phyloP scores from a whole-genome alignment of 306 rosid genomes.

The Macrotyloma uniflorum region DNA sequence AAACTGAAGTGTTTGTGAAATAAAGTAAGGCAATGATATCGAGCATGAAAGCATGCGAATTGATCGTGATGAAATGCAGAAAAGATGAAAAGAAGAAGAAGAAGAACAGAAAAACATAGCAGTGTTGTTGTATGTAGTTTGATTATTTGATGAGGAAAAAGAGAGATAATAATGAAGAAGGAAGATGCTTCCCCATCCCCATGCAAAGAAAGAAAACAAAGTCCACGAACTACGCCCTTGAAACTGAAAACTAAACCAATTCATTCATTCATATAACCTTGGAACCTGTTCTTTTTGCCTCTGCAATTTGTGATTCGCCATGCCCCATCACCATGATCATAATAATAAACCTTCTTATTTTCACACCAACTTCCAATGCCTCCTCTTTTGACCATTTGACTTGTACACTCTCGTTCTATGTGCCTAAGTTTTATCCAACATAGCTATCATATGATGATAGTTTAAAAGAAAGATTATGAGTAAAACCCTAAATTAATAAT shows the following conservation, averaged over 20 bases:
- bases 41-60: background rate
- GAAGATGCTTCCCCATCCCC: slow-evolving; percentile 47
- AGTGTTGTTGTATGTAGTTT: background rate
- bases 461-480: too few relatives aligned
- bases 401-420: background rate
- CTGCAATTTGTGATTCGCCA: slow-evolving; percentile 29
- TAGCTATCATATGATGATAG: too few relatives aligned
- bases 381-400: slow-evolving; percentile 50
- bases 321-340: too few relatives aligned
- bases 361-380: slow-evolving; percentile 36
- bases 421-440: background rate
- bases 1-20: too few relatives aligned
- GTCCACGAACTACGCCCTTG: slow-evolving; percentile 46
- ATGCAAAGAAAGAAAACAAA: slow-evolving; percentile 40
- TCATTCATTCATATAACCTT: too few relatives aligned
- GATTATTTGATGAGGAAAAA: background rate
- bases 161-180: background rate
- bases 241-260: slow-evolving; percentile 4
- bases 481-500: too few relatives aligned
- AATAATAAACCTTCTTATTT: too few relatives aligned
- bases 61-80: background rate
- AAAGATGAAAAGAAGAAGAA: background rate
- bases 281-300: too few relatives aligned
- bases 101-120: background rate
- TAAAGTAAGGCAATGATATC: too few relatives aligned